Evolutionary conservation across 2,329 filamentous ascomycete genomes (phyloP).

Genomic region (Aschersonia sp.): DNA sequence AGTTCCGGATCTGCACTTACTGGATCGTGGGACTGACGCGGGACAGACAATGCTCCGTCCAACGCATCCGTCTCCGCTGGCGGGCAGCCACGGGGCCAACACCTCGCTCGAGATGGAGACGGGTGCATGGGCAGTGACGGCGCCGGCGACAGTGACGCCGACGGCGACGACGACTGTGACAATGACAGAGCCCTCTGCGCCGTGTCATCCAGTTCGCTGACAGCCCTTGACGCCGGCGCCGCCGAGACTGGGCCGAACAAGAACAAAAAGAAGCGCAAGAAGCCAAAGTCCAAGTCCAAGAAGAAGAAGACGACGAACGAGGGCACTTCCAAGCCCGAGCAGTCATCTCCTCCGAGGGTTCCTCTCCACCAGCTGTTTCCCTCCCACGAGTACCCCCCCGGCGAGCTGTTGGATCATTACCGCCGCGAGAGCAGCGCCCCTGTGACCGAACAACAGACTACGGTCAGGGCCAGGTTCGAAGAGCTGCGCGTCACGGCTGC

Average conservation of each 20-base stretch:
- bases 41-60: conserved; percentile 7
- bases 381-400: conserved; percentile 56
- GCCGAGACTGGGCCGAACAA: conserved; percentile 10
- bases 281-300: conserved; percentile 14
- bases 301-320: conserved; percentile 42
- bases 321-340: conserved; percentile 56
- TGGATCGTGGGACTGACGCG: too few relatives aligned
- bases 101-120: conserved; percentile 27
- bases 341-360: conserved; percentile 50
- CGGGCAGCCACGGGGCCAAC: conserved; percentile 25
- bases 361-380: conserved; percentile 59
- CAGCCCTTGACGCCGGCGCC: too few relatives aligned
- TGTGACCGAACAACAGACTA: conserved; percentile 57
- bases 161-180: conserved; percentile 10
- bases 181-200: background rate
- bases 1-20: too few relatives aligned
- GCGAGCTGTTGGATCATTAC: conserved; percentile 63
- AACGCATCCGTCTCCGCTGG: conserved; percentile 12
- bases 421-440: conserved; percentile 58
- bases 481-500: background rate
- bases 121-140: conserved; percentile 19
- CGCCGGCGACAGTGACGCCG: conserved; percentile 13
- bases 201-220: too few relatives aligned
- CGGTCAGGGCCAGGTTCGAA: background rate
- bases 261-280: conserved; percentile 75